Evolutionary conservation across 495 filamentous ascomycete genomes (phyloP), one percentile per base, ranked within the genome.

Genomic region (Podospora fimiseda): DNA sequence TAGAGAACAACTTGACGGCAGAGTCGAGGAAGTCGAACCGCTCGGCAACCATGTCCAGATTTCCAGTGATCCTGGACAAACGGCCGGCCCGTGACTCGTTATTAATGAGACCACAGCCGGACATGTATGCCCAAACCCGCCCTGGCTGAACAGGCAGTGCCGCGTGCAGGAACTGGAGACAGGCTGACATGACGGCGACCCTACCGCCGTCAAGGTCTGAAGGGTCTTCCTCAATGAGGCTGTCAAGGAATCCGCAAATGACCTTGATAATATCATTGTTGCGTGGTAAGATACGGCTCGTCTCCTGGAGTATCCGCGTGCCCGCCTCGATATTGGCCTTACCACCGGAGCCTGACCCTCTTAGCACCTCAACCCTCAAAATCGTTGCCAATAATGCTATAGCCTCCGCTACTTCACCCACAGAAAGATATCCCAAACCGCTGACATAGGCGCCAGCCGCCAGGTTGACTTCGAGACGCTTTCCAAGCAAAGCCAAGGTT

Each of bases 51-150:
- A 94, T 78, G 60, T 97, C 93, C 2, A 85, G 76, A 36, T 80
- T 80, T 5, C 82, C 85, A 9, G 94, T 74, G 56, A 96, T 81
- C 24, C 79, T 79, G 20, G 83, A 75, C 53, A 97, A 76, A 43
- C 83, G 77, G 11, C 90, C 86, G 11, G 85, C 85, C 56, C 82
- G 81, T 2, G 86, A 80, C 61, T 87, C 80, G 22, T 79, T 76
- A 33, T 84, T 86, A 43, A 96, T 75, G 20, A 98, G 76, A 39
- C 77, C 76, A 64, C 87, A 94, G 45, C 88, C 77, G 4, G 85
- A 79, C 61, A 98, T 80, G 61, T 91, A 89, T 3, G 90, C 87
- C 92, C 92, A 98, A 2, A 95, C 82, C 52, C 91, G 74, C 41
- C 82, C 83, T 3, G 92, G 91, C 21, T 85, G 72, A n/a, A 94